Evolutionary conservation across 208 protist genomes (phyloP).

Genomic region (Entamoeba moshkovskii): DNA sequence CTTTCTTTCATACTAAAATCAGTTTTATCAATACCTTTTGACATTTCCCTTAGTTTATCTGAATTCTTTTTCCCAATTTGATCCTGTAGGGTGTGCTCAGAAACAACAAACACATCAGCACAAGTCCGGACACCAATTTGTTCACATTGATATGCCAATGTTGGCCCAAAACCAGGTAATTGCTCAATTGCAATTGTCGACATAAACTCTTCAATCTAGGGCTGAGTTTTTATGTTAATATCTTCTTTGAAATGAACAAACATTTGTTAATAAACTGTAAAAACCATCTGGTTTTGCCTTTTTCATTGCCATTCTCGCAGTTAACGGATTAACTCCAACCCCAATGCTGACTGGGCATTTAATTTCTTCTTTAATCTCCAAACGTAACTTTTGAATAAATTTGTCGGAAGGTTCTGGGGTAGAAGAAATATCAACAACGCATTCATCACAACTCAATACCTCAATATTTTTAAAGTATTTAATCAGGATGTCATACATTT

Average conservation of each 20-base stretch:
- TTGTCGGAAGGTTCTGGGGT: neutral
- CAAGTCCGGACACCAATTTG: neutral
- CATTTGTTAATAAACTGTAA: neutral
- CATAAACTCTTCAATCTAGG: neutral
- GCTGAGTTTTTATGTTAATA: neutral
- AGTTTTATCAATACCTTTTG: neutral
- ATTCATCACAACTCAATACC: constrained; percentile 1
- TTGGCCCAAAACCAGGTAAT: neutral
- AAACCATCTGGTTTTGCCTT: neutral
- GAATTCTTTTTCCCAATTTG: neutral
- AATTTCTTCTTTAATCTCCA: neutral
- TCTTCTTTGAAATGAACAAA: neutral
- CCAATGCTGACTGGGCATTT: neutral
- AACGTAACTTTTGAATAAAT: neutral
- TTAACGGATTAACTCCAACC: neutral
- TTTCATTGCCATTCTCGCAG: neutral
- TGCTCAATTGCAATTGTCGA: neutral
- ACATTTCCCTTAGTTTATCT: neutral
- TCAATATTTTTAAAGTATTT: neutral
- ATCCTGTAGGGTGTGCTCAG: neutral
- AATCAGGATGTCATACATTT: neutral
- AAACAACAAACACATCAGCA: neutral
- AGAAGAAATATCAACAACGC: neutral
- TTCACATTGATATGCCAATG: neutral
- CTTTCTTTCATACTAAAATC: neutral